A percentile compares a stretch with the other conserved stretches of the same genome.
phyloP scores from a whole-genome alignment of 305 asterid genomes.

The Andrographis paniculata region DNA sequence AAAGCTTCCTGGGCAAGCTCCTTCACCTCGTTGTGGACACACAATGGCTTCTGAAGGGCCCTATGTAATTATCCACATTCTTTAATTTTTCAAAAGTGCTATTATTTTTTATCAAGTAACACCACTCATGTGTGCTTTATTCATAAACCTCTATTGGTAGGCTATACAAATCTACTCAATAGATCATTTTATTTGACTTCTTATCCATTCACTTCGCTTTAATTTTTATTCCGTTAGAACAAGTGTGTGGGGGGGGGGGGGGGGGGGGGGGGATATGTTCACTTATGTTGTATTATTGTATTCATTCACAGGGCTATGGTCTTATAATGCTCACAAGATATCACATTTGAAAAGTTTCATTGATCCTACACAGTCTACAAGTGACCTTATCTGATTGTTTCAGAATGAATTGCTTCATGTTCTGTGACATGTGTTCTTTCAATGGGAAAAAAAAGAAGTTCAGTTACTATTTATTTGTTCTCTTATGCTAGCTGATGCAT shows the following conservation, averaged over 20 bases:
- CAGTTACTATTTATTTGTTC: slow-evolving; percentile 6
- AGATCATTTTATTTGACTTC: slow-evolving; percentile 6
- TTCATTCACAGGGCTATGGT: slow-evolving; percentile 3
- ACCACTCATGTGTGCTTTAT: background rate
- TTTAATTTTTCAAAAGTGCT: slow-evolving; percentile 9
- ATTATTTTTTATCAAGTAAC: background rate
- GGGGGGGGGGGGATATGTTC: too few relatives aligned
- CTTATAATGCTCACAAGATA: background rate
- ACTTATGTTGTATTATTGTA: too few relatives aligned
- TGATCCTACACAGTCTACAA: slow-evolving; percentile 10
- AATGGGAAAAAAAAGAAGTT: slow-evolving; percentile 2
- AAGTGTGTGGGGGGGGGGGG: too few relatives aligned
- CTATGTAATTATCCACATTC: slow-evolving; percentile 39
- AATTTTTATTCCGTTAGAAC: slow-evolving; percentile 3
- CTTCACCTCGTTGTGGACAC: slow-evolving; percentile 94
- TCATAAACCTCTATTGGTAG: slow-evolving; percentile 1
- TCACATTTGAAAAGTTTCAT: slow-evolving; percentile 7
- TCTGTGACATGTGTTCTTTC: background rate
- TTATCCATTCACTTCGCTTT: background rate
- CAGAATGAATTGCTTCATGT: slow-evolving; percentile 3
- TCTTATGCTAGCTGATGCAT: background rate
- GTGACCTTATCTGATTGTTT: slow-evolving; percentile 10
- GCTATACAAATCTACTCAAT: background rate
- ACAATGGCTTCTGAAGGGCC: slow-evolving; percentile 90
- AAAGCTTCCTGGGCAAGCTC: slow-evolving; percentile 99